Conservation (phyloP, 2,329 filamentous ascomycete species). For the Pseudogymnoascus pannorum region DNA sequence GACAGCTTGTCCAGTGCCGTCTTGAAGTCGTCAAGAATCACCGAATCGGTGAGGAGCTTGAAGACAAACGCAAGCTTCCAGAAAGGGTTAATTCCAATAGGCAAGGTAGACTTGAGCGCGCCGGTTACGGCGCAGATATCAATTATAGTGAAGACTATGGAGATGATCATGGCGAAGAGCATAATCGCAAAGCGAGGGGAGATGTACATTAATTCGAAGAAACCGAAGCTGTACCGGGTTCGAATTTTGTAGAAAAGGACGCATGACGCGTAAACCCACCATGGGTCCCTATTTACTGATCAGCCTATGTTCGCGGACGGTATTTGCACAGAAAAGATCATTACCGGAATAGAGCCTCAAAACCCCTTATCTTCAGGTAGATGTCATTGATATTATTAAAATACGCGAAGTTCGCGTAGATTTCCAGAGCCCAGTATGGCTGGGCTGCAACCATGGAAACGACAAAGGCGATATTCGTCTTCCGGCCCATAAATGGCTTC, state of each 20-base stretch:
- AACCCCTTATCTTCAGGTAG: not conserved
- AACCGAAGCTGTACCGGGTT: constrained; percentile 50
- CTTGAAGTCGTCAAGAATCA: constrained; percentile 63
- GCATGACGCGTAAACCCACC: constrained; percentile 58
- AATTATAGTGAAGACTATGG: constrained; percentile 52
- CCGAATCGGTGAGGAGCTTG: constrained; percentile 60
- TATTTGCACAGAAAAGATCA: not conserved
- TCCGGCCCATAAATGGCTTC: too few relatives aligned
- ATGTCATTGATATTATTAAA: too few relatives aligned
- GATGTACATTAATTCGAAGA: constrained; percentile 49
- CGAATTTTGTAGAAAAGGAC: constrained; percentile 58
- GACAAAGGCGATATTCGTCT: not conserved
- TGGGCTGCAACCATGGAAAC: not conserved
- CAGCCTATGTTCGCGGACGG: constrained; percentile 40
- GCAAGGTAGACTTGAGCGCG: constrained; percentile 28
- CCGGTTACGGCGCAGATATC: constrained; percentile 54
- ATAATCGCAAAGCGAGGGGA: constrained; percentile 57
- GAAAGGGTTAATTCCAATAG: constrained; percentile 55
- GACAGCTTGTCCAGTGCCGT: constrained; percentile 38
- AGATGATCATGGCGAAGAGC: constrained; percentile 52
- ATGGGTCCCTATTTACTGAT: constrained; percentile 44
- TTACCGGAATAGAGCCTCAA: not conserved
- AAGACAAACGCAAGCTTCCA: constrained; percentile 57
- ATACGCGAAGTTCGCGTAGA: not conserved
- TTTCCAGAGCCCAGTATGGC: not conserved